A percentile compares a stretch with the other conserved stretches of the same genome.
Conservation (phyloP, 768 basidiomycete species). For the Trametes gibbosa region DNA sequence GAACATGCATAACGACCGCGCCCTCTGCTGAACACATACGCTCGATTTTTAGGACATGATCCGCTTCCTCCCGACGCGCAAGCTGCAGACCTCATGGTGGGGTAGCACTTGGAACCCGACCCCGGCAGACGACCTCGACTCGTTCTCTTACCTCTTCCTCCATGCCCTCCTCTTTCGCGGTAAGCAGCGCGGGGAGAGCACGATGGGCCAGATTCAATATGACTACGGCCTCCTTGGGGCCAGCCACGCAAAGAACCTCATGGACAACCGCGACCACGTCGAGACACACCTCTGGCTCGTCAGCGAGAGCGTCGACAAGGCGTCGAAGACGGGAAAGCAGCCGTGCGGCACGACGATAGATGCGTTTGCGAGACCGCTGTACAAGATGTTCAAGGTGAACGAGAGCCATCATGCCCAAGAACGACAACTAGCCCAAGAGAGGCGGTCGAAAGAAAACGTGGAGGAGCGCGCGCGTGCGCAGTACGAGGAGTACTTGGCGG, state of each 20-base stretch:
- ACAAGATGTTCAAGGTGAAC: neutral
- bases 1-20: neutral
- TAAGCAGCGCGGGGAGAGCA: neutral
- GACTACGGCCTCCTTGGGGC: neutral
- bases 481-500: slow-evolving; percentile 5
- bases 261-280: neutral
- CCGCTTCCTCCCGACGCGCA: slow-evolving; percentile 2
- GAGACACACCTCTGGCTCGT: neutral
- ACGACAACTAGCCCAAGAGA: neutral
- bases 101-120: neutral
- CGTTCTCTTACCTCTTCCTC: slow-evolving; percentile 5
- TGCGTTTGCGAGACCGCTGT: neutral
- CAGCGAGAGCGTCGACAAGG: neutral
- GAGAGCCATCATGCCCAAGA: neutral
- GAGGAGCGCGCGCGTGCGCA: neutral
- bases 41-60: slow-evolving; percentile 1
- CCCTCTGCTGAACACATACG: neutral
- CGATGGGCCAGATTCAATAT: neutral
- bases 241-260: neutral
- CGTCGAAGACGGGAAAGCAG: neutral
- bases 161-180: slow-evolving; percentile 1
- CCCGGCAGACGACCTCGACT: slow-evolving; percentile 15
- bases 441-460: neutral
- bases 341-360: neutral
- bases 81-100: neutral